Percentiles rank a stretch among this genome's conserved stretches.
Conservation (phyloP, 2,329 filamentous ascomycete genomes). For the Coniella lustricola region DNA sequence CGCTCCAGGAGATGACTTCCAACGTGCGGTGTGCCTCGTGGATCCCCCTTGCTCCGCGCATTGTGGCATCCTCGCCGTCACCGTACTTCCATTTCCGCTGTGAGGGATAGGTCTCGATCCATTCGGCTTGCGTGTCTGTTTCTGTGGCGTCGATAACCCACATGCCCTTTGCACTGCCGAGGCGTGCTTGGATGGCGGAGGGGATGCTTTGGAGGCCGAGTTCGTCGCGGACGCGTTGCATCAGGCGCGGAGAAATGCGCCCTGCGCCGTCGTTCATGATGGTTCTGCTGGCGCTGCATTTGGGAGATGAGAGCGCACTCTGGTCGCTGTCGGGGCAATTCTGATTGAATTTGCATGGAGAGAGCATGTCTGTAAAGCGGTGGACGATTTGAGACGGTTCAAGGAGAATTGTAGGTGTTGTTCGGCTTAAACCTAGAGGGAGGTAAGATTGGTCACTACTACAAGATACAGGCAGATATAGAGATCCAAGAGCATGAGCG, state of each 20-base stretch:
- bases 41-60: slow-evolving; percentile 29
- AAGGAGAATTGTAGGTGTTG: slow-evolving; percentile 38
- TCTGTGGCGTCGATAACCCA: slow-evolving; percentile 57
- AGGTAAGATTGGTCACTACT: background rate
- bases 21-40: slow-evolving; percentile 53
- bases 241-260: slow-evolving; percentile 55
- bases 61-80: too few species aligned
- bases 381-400: slow-evolving; percentile 39
- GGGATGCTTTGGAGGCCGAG: slow-evolving; percentile 49
- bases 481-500: background rate
- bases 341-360: too few species aligned
- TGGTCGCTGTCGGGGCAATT: too few species aligned
- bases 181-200: slow-evolving; percentile 60
- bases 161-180: slow-evolving; percentile 68
- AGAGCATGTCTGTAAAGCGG: slow-evolving; percentile 30
- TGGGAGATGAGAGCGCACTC: too few species aligned
- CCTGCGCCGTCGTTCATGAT: slow-evolving; percentile 67
- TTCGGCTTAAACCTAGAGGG: slow-evolving; percentile 44
- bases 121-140: slow-evolving; percentile 37
- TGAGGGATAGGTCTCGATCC: slow-evolving; percentile 60
- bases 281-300: slow-evolving; percentile 30
- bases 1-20: slow-evolving; percentile 50
- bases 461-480: too few species aligned
- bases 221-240: slow-evolving; percentile 40
- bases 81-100: slow-evolving; percentile 65